phyloP scores from a whole-genome alignment of 2,329 filamentous ascomycete genomes.

The Colletotrichum viniferum region DNA sequence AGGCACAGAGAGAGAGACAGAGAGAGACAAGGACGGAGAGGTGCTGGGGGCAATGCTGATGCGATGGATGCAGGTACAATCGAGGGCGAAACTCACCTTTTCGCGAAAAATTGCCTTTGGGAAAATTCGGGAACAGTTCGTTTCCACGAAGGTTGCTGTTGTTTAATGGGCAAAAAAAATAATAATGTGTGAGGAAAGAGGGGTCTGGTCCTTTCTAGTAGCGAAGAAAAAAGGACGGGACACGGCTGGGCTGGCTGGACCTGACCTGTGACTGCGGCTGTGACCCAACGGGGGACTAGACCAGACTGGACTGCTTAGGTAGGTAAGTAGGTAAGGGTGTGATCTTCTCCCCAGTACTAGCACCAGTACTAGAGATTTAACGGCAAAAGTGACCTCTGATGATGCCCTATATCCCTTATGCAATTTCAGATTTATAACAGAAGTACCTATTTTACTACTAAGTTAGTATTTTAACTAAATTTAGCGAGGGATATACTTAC shows the following conservation, averaged over 20 bases:
- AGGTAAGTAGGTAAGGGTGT: neutral
- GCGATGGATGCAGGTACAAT: neutral
- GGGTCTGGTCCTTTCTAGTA: conserved; percentile 10
- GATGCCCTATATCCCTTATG: too few relatives aligned
- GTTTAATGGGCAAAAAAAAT: conserved; percentile 4
- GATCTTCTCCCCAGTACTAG: too few relatives aligned
- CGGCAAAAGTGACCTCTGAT: too few relatives aligned
- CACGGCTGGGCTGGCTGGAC: neutral
- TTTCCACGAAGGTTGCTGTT: conserved; percentile 12
- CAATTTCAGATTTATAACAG: too few relatives aligned
- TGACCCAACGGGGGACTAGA: neutral
- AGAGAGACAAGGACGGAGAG: neutral
- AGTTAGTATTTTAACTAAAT: too few relatives aligned
- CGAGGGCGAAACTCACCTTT: conserved; percentile 15
- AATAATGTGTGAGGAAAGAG: conserved; percentile 18
- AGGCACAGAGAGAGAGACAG: neutral
- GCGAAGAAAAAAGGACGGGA: neutral
- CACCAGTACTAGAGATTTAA: too few relatives aligned
- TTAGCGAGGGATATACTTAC: too few relatives aligned
- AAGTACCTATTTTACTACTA: too few relatives aligned
- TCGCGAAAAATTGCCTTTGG: conserved; percentile 13
- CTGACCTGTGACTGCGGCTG: neutral
- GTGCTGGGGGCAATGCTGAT: neutral
- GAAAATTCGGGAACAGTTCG: neutral
- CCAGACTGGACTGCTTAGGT: neutral